Percentiles rank a stretch among this genome's conserved stretches.
These are phyloP conservation scores for Colletotrichum tamarilloi DNA, from an alignment of 2,329 filamentous ascomycete genomes.

Conservation along the genomic window DNA sequence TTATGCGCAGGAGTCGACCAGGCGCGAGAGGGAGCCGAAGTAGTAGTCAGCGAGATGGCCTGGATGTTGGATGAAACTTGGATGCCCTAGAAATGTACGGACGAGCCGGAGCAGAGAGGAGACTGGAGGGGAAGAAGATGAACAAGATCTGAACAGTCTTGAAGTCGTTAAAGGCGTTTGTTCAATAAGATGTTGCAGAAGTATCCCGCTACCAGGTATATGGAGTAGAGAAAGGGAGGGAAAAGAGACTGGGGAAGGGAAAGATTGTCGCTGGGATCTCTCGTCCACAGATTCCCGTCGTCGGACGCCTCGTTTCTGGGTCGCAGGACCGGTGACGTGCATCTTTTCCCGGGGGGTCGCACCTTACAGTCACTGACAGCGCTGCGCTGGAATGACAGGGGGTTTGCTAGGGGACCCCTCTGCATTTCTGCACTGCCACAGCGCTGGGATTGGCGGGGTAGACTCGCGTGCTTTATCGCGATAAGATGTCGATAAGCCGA, in stretches of 20 bases:
- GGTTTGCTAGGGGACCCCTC: conserved; percentile 8
- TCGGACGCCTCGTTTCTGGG: background rate
- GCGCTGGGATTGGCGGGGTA: conserved; percentile 27
- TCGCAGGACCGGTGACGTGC: conserved; percentile 23
- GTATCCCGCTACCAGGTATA: background rate
- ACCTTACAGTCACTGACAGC: background rate
- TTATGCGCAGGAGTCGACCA: conserved; percentile 12
- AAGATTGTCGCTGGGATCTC: conserved; percentile 4
- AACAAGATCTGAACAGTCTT: background rate
- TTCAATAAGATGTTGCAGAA: background rate
- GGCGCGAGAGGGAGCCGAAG: background rate
- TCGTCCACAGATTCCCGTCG: background rate
- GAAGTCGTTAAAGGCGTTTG: background rate
- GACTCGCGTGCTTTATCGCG: background rate
- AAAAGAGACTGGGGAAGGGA: background rate
- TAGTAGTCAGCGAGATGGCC: background rate
- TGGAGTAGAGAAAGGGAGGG: background rate
- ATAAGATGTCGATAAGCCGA: conserved; percentile 17
- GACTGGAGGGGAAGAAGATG: background rate
- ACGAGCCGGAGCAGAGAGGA: background rate
- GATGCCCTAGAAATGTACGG: background rate
- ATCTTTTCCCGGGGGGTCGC: background rate
- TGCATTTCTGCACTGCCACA: conserved; percentile 28
- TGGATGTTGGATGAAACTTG: background rate
- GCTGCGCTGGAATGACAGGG: conserved; percentile 11